Evolutionary conservation across 192 early-diverging fungal species (phyloP), one percentile per base, ranked within the genome.

Genomic region (Spizellomyces punctatus): DNA sequence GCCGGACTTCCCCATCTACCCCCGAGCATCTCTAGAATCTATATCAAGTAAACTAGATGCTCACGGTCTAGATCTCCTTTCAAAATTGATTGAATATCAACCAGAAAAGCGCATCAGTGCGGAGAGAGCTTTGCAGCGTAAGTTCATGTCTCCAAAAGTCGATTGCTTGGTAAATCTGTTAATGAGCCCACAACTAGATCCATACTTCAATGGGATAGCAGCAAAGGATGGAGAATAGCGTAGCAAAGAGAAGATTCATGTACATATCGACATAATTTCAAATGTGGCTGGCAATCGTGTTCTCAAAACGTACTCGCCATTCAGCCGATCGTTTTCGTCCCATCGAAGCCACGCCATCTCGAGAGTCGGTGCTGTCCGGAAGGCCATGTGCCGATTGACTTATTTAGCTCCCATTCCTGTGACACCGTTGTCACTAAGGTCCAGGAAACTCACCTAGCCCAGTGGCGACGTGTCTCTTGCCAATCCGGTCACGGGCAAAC

Each of bases 1-100:
- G 82, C 78, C 83, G 17, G 91, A 92, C 76, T 93, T 94, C 54
- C 91, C 94, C 4, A 64, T 91, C 8, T 95, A 90, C 73, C 77
- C 86, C 17, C 83, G 81, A 49, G 88, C 88, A 68, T 79, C 87
- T 9, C 76, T 99, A 17, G 92, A 93, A 58, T 81, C 84, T 46
- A 69, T 94, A 27, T 78, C 94, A 49, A 92, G 93, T 21, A 96
- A 95, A 77, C 83, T 99, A 19, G 93, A 94, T 78, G 60, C 88
- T 8, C 69, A 80, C 41, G 96, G 96, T 47, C 89, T 98, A 46
- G 92, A 98, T 72, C 80, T 99, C 73, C 84, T 99, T 75, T 80
- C 77, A 68, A 77, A 81, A 63, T 75, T 95, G 73, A 73, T 95
- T 17, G 87, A 89, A 72, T 94, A 88, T 69, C 89, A 83, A 27